These are phyloP conservation scores for Penicillium coprophilum DNA, from an alignment of 495 filamentous ascomycete genomes.

Conservation along the genomic window DNA sequence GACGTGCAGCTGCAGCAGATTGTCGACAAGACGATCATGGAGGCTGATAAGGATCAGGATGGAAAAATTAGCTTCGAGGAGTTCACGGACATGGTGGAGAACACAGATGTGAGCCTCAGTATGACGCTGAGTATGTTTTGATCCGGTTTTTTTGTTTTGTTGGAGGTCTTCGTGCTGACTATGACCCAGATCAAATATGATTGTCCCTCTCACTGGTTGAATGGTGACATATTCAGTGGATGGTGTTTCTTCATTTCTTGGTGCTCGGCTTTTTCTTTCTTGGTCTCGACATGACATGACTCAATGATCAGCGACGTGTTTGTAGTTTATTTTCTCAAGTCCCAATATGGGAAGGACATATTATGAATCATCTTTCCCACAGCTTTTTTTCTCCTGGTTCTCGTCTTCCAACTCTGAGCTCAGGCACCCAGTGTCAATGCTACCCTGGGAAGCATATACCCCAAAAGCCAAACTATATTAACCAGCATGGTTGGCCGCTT, in stretches of 20 bases:
- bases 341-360: conserved; percentile 11
- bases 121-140: conserved; percentile 85
- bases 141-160: background rate
- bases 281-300: conserved; percentile 28
- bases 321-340: conserved; percentile 27
- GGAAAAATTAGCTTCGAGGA: conserved; percentile 99
- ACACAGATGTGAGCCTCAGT: conserved; percentile 94
- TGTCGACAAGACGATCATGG: conserved; percentile 99
- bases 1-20: conserved; percentile 94
- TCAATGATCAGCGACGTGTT: conserved; percentile 34
- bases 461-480: background rate
- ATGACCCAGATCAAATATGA: conserved; percentile 37
- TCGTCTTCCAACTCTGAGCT: background rate
- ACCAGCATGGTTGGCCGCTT: too few relatives aligned
- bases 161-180: conserved; percentile 23
- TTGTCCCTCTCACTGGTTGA: conserved; percentile 6
- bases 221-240: conserved; percentile 4
- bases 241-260: conserved; percentile 4
- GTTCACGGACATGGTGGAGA: conserved; percentile 98
- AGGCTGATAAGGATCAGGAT: conserved; percentile 92
- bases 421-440: conserved; percentile 1
- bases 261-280: conserved; percentile 7
- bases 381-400: background rate
- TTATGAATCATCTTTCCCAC: conserved; percentile 1
- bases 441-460: conserved; percentile 4